These are phyloP conservation scores for Naganishia randhawae DNA, from an alignment of 768 basidiomycete genomes.

Conservation along the genomic window DNA sequence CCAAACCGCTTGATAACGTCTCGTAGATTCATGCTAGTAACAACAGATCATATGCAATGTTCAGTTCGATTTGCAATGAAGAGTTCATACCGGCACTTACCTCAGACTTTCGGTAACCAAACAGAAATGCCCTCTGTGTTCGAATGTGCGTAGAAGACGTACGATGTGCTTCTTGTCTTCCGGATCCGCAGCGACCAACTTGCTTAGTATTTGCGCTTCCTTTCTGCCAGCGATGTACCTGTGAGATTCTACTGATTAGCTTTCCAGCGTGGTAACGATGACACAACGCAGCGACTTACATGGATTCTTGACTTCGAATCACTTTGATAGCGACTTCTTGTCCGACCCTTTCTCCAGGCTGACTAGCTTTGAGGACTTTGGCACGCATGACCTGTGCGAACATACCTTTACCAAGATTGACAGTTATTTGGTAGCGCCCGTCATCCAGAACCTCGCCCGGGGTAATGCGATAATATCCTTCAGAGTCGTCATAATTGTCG, in stretches of 20 bases:
- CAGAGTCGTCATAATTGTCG: conserved; percentile 86
- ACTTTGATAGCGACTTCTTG: conserved; percentile 97
- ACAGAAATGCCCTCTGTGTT: conserved; percentile 94
- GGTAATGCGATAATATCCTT: conserved; percentile 92
- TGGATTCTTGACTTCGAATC: conserved; percentile 88
- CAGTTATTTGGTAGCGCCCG: conserved; percentile 89
- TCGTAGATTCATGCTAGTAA: conserved; percentile 87
- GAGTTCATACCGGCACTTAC: conserved; percentile 53
- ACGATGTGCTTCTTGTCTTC: conserved; percentile 96
- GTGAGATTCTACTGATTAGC: conserved; percentile 2
- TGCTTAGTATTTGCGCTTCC: conserved; percentile 82
- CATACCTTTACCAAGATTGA: conserved; percentile 96
- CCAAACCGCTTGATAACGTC: conserved; percentile 98
- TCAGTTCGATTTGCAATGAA: neutral
- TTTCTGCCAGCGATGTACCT: conserved; percentile 95
- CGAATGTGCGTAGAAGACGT: conserved; percentile 87
- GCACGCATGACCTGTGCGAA: conserved; percentile 95
- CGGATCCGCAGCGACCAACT: conserved; percentile 80
- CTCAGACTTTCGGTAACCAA: conserved; percentile 91
- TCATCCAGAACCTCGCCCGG: conserved; percentile 90
- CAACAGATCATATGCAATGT: neutral
- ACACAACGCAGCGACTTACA: conserved; percentile 59
- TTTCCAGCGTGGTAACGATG: neutral
- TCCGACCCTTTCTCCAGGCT: conserved; percentile 54
- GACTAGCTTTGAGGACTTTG: conserved; percentile 61